Evolutionary conservation across 2,329 filamentous ascomycete species (phyloP).

Genomic region (Aspergillus pseudoviridinutans): DNA sequence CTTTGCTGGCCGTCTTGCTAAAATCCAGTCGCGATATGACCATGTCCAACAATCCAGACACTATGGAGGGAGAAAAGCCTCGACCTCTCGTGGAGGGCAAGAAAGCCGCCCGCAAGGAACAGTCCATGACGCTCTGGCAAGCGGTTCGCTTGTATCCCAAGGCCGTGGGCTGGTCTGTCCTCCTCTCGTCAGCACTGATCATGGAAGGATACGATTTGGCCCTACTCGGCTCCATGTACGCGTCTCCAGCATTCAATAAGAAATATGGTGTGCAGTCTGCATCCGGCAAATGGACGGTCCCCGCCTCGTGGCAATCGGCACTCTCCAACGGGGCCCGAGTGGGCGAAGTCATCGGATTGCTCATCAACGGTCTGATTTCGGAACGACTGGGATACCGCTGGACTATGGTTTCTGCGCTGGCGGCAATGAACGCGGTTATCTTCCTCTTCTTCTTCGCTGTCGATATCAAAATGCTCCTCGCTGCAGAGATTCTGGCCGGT

Average conservation of each 20-base stretch:
- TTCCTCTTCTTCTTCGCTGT: constrained; percentile 47
- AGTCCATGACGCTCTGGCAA: constrained; percentile 32
- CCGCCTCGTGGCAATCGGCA: constrained; percentile 31
- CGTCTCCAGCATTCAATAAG: constrained; percentile 26
- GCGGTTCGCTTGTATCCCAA: constrained; percentile 29
- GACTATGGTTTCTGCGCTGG: constrained; percentile 33
- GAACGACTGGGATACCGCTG: constrained; percentile 27
- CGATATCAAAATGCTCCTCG: constrained; percentile 40
- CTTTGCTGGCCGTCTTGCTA: neutral
- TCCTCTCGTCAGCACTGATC: constrained; percentile 34
- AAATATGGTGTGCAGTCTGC: constrained; percentile 24
- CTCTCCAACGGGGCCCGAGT: constrained; percentile 20
- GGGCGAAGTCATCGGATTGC: constrained; percentile 24
- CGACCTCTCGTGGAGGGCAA: constrained; percentile 16
- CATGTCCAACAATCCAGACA: neutral
- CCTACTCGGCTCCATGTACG: constrained; percentile 33
- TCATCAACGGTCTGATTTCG: constrained; percentile 26
- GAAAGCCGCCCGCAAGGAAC: constrained; percentile 31
- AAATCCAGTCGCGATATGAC: neutral
- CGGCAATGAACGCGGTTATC: constrained; percentile 40
- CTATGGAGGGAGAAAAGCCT: constrained; percentile 2
- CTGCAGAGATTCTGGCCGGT: constrained; percentile 46
- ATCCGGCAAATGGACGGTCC: constrained; percentile 21
- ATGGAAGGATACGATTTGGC: constrained; percentile 42
- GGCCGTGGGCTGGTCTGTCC: constrained; percentile 35